A percentile compares a stretch with the other conserved stretches of the same genome.
Evolutionary conservation across 2,329 filamentous ascomycete species (phyloP).

Genomic region (Mycosphaerella arachidis): DNA sequence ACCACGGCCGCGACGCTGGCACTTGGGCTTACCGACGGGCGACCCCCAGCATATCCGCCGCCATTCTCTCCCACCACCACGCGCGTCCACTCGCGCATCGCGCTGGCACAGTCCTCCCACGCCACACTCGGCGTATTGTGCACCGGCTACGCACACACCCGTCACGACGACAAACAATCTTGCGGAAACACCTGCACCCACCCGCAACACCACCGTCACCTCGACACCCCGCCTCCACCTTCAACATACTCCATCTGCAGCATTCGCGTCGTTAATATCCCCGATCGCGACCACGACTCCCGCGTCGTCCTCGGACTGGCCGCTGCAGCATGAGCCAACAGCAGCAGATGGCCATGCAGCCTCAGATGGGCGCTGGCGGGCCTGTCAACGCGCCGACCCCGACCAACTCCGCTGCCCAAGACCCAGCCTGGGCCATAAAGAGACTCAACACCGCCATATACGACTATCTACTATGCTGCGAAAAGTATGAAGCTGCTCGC

Average conservation of each 20-base stretch:
- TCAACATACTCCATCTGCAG: background rate
- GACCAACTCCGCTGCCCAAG: slow-evolving; percentile 20
- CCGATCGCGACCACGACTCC: background rate
- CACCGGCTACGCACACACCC: background rate
- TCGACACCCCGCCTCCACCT: background rate
- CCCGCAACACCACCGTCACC: background rate
- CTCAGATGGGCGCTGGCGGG: slow-evolving; percentile 53
- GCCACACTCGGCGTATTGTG: background rate
- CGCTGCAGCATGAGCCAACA: slow-evolving; percentile 51
- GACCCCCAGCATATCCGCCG: background rate
- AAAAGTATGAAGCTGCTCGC: slow-evolving; percentile 78
- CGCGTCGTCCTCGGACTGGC: background rate
- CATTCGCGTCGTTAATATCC: background rate
- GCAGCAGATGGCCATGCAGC: slow-evolving; percentile 59
- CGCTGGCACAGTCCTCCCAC: background rate
- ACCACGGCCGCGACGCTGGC: background rate
- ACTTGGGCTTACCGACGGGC: background rate
- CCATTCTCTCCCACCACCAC: background rate
- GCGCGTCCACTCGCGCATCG: background rate
- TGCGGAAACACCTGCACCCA: background rate
- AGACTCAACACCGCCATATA: slow-evolving; percentile 81
- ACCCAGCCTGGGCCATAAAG: slow-evolving; percentile 49
- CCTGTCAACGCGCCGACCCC: slow-evolving; percentile 28
- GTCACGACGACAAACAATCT: background rate
- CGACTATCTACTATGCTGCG: slow-evolving; percentile 83